Percentiles rank a stretch among this genome's conserved stretches.
Conservation (phyloP, 306 rosid species). For the Lablab purpureus region DNA sequence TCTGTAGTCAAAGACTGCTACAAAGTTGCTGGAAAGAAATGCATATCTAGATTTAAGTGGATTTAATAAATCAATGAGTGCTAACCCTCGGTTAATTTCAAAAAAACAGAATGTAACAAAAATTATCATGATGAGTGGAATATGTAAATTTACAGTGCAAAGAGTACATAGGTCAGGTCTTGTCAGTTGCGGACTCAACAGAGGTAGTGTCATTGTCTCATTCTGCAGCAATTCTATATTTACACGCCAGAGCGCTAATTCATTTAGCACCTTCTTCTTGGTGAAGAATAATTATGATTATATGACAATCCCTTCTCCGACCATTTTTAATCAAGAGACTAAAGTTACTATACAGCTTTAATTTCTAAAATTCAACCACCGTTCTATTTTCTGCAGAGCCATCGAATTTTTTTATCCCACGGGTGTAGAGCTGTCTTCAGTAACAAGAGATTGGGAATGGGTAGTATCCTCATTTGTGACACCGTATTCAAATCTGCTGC, state of each 20-base stretch:
- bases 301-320: conserved; percentile 32
- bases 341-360: conserved; percentile 26
- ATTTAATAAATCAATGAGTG: not conserved
- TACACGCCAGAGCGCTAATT: conserved; percentile 18
- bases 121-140: not conserved
- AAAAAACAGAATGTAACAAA: too few relatives aligned
- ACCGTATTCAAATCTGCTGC: conserved; percentile 62
- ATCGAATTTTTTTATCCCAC: not conserved
- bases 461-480: conserved; percentile 40
- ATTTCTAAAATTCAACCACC: conserved; percentile 21
- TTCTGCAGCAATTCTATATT: conserved; percentile 24
- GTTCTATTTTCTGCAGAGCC: conserved; percentile 22
- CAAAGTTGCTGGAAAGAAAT: not conserved
- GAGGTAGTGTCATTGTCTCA: conserved; percentile 2
- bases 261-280: conserved; percentile 10
- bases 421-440: conserved; percentile 32
- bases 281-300: conserved; percentile 19
- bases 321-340: not conserved
- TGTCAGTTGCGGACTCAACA: too few relatives aligned
- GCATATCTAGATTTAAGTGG: not conserved
- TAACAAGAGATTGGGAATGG: conserved; percentile 30
- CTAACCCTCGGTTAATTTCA: not conserved
- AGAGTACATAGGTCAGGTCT: not conserved
- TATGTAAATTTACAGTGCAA: not conserved
- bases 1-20: not conserved